Evolutionary conservation across 768 basidiomycete genomes (phyloP), one percentile per base, ranked within the genome.

Genomic region (Mycena olivaceomarginata): DNA sequence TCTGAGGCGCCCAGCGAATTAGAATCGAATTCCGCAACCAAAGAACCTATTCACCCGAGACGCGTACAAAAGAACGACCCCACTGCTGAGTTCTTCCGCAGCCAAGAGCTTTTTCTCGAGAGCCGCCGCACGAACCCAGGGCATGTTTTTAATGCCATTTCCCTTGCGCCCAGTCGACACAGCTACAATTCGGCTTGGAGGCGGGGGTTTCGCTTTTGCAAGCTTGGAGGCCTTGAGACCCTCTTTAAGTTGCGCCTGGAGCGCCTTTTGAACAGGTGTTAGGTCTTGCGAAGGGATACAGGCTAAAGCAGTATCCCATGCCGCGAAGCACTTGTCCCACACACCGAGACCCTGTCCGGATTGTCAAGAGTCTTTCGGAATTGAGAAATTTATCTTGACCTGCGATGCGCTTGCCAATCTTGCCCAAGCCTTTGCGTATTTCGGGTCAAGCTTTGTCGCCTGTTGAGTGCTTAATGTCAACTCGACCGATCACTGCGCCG

Each of bases 351-450:
- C 80, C 85, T 86, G 68, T 20, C 12, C 16, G 40, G 7, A 46
- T 15, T 5, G 45, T 77, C 39, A 39, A 37, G 11, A 43, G 56
- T 1, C 20, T 12, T 57, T 22, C 11, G 31, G 15, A 45, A 22
- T 25, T 22, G 20, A 20, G 60, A 45, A 45, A 57, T 40, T 9
- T 74, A 78, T 40, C 86, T 86, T 46, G 80, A 80, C 48, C 80
- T 70, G 43, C 11, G 73, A 56, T 25, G 84, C 88, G 25, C 84
- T 81, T 16, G 84, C 89, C 18, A 88, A 81, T 67, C 90, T 82
- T 40, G 83, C 84, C 87, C 88, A 89, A 40, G 83, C 89, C 77
- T 90, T 90, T 5, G 84, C 82, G 67, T 88, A 90, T 3, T 76
- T 81, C 7, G 89, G 85, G 76, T 89, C 88, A n/a, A 89, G 78